A percentile compares a stretch with the other conserved stretches of the same genome.
Conservation (phyloP, 129 eudicot genomes). For the Smallanthus sonchifolius region DNA sequence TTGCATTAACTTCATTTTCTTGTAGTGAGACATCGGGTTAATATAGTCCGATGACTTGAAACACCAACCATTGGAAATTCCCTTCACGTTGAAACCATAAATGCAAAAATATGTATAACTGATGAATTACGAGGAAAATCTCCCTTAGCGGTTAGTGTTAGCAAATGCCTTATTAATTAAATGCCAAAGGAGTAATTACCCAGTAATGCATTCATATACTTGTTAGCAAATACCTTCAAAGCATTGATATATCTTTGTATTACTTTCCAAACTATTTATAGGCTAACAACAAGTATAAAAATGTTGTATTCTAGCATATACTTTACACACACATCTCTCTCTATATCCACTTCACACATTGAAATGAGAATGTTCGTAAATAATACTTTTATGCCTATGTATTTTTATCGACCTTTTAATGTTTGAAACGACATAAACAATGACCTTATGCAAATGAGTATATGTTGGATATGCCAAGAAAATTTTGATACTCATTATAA, state of each 20-base stretch:
- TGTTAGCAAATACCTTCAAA: not conserved
- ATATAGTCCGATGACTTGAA: not conserved
- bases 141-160: not conserved
- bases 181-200: not conserved
- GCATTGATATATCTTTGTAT: not conserved
- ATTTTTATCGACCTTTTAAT: not conserved
- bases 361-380: not conserved
- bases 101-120: not conserved
- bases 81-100: not conserved
- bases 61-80: not conserved
- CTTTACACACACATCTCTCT: not conserved
- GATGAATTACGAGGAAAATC: not conserved
- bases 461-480: not conserved
- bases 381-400: conserved; percentile 6
- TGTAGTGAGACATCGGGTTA: not conserved
- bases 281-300: not conserved
- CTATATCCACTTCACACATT: not conserved
- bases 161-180: not conserved
- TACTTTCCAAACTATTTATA: not conserved
- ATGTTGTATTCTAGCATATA: conserved; percentile 1
- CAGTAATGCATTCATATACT: not conserved
- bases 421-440: not conserved
- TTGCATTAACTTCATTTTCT: too few relatives aligned
- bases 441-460: too few relatives aligned
- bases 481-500: not conserved